Evolutionary conservation across 2,329 filamentous ascomycete genomes (phyloP).

Genomic region (Phaeomoniella chlamydospora): DNA sequence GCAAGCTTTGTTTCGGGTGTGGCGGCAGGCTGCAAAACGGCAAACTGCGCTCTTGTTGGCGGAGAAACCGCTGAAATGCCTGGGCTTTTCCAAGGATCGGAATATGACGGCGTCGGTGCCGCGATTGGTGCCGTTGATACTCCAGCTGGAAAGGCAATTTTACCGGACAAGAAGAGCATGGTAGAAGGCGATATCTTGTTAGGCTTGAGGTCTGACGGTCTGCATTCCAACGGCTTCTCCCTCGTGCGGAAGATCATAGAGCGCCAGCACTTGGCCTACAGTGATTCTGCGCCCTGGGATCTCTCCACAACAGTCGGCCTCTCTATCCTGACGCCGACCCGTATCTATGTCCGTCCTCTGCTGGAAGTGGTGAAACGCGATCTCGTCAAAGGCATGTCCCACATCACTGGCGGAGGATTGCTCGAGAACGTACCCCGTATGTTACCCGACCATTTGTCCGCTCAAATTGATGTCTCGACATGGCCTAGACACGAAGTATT

Average conservation of each 20-base stretch:
- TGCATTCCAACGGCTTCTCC: conserved; percentile 95
- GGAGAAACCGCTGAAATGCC: conserved; percentile 99
- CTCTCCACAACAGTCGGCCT: conserved; percentile 43
- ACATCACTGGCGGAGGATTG: conserved; percentile 92
- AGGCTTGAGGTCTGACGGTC: conserved; percentile 69
- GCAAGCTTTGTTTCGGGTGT: conserved; percentile 85
- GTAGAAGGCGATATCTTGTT: conserved; percentile 68
- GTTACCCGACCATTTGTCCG: conserved; percentile 64
- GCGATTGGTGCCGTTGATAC: conserved; percentile 68
- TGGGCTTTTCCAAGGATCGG: conserved; percentile 73
- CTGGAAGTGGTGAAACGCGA: conserved; percentile 47
- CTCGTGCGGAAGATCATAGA: conserved; percentile 85
- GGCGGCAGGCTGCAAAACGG: conserved; percentile 69
- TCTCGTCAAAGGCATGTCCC: conserved; percentile 79
- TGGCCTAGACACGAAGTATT: conserved; percentile 74
- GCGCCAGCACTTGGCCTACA: conserved; percentile 55
- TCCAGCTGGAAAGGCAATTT: conserved; percentile 40
- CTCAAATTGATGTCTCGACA: conserved; percentile 60
- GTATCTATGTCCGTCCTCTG: conserved; percentile 80
- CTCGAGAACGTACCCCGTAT: conserved; percentile 90
- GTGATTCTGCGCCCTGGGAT: conserved; percentile 65
- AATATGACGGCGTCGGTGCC: conserved; percentile 86
- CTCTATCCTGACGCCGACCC: conserved; percentile 73
- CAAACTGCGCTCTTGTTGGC: conserved; percentile 82
- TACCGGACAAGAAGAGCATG: conserved; percentile 70